These are phyloP conservation scores for Phlyctochytrium arcticum DNA, from an alignment of 192 early-diverging fungal genomes.

Conservation along the genomic window DNA sequence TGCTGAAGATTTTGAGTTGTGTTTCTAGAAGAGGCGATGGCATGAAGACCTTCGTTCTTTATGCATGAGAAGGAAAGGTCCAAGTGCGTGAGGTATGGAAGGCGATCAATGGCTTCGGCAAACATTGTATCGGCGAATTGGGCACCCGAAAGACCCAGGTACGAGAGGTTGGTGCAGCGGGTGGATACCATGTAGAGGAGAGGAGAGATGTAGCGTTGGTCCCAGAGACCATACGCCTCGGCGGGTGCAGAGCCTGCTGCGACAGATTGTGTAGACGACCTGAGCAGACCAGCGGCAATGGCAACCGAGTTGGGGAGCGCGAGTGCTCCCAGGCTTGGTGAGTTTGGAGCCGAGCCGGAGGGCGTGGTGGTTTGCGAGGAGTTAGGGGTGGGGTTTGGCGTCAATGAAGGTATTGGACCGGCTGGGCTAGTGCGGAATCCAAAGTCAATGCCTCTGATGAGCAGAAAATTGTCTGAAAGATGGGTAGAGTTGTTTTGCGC, in stretches of 20 bases:
- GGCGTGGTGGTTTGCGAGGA: slow-evolving; percentile 15
- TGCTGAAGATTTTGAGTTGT: too few species aligned
- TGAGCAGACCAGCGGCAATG: neutral
- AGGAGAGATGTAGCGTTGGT: slow-evolving; percentile 1
- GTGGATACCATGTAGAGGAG: slow-evolving; percentile 3
- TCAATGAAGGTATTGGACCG: neutral
- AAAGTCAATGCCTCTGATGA: slow-evolving; percentile 18
- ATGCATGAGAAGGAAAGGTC: slow-evolving; percentile 12
- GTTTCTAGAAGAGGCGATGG: too few species aligned
- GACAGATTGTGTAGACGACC: too few species aligned
- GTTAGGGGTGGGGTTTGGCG: slow-evolving; percentile 4
- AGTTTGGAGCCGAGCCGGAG: neutral
- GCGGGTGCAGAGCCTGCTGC: too few species aligned
- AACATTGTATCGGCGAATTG: slow-evolving; percentile 12
- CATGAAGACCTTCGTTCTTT: neutral
- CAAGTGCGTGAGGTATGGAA: slow-evolving; percentile 1
- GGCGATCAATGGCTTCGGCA: slow-evolving; percentile 1
- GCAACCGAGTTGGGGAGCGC: slow-evolving; percentile 1
- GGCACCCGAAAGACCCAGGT: slow-evolving; percentile 8
- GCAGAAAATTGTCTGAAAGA: too few species aligned
- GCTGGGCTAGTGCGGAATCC: neutral
- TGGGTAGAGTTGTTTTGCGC: too few species aligned
- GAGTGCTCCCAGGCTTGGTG: neutral
- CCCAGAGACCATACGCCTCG: slow-evolving; percentile 10
- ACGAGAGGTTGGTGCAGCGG: neutral